Base-by-base conservation (phyloP, 768 basidiomycete genomes). In the Amanita pseudoporphyria region DNA sequence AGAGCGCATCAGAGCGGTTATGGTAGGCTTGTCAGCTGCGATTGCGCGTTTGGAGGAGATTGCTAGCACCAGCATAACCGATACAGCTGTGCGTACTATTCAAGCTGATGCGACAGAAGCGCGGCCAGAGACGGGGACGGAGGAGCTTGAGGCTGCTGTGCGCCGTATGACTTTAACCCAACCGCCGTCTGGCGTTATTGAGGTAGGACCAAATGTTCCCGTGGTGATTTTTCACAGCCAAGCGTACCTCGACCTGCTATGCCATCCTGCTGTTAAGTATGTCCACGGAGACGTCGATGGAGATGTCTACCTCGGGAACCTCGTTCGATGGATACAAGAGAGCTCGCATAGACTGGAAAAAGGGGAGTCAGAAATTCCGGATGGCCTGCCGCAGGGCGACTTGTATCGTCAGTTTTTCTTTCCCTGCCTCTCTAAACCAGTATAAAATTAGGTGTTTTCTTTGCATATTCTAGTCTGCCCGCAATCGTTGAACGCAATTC, bases 1-100 rank as follows among this genome's bases (percentile, higher is more conserved):
- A 0, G 88, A 96, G 61, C 80, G 95, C 19, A 68, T 98, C 22
- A 78, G 84, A 43, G 93, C 93, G 0, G 79, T 97, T 44, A 80
- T 82, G 55, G 59, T 87, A 4, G 95, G 94, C 18, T 49, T 48
- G n/a, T 37, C 44, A 1, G 44, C 44, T n/a, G 18, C 44, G n/a
- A 6, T 45, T 13, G 41, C 41, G 6, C 33, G 44, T 22, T 19
- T 45, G 21, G 32, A 33, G 31, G 16, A 22, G 12, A 10, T 10
- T 5, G 14, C 40, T 22, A 5, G 10, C 4, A 33, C 19, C 32
- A 33, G 19, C 44, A 18, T 47, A 38, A 24, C n/a, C 24, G 16
- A 24, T 37, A 22, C 19, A n/a, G 3, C 18, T 6, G 31, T 5
- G 22, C 32, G 10, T 3, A 13, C 35, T 46, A 5, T n/a, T 42